Evolutionary conservation across 2,329 filamentous ascomycete genomes (phyloP), one percentile per base, ranked within the genome.

Genomic region (Daldinia sp.): DNA sequence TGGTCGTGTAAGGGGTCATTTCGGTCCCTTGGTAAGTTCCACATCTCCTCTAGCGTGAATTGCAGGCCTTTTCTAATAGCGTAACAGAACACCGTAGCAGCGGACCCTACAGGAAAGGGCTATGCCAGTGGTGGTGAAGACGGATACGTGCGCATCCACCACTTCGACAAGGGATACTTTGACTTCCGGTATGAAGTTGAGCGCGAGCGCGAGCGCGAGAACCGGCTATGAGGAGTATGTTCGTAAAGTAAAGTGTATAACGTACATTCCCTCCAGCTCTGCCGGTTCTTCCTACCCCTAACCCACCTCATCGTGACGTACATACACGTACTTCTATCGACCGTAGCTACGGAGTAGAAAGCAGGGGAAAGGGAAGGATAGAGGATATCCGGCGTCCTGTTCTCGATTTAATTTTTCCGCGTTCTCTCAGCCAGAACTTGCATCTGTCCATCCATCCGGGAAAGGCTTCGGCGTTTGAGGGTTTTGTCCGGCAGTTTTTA

Each of bases 161-260:
- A 97, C 81, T 99, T 99, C 81, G 95, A 99, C 83, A 96, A 96
- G 85, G 87, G 90, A 66, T 99, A 97, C 85, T 98, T 95, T 79
- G 95, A 99, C 80, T 99, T 99, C 83, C 87, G 91, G 84, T 99
- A 97, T 80, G 95, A 99, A 85, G 95, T 98, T 66, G 95, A 99
- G 88, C 86, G 94, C 79, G 94, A 97, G 83, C 80, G 82, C 67
- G 76, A 97, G 83, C 80, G 83, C 68, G 76, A 79, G 73, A 75
- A 78, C 69, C 66, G 73, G 55, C 68, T 73, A 69, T 75, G 72
- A 45, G 25, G 15, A 45, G 39, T 25, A 45, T 23, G 27, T 11
- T n/a, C n/a, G n/a, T n/a, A n/a, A n/a, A n/a, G n/a, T n/a, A n/a
- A n/a, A n/a, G 21, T 13, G 39, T 13, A 11, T 43, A 27, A 23